These are phyloP conservation scores for Arabidopsis lyrata DNA, from an alignment of 441 rosid genomes.

Conservation along the genomic window DNA sequence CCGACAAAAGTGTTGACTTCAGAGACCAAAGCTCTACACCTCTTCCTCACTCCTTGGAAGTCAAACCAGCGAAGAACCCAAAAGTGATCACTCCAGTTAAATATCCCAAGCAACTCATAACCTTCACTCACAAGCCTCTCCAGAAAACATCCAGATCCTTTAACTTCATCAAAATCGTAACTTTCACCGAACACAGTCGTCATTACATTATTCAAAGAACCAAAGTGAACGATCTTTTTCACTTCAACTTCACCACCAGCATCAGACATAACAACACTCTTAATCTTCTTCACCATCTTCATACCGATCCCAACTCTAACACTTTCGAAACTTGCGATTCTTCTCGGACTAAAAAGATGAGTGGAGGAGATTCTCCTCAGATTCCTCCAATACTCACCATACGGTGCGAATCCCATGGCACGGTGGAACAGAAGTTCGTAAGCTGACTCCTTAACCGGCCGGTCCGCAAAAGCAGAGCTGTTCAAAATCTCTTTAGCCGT, in stretches of 20 bases:
- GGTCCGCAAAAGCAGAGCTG: constrained; percentile 79
- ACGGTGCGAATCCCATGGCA: constrained; percentile 88
- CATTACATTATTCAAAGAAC: constrained; percentile 78
- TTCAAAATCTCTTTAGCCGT: constrained; percentile 70
- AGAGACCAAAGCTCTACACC: constrained; percentile 57
- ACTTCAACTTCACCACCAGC: constrained; percentile 51
- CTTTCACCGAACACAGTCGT: constrained; percentile 70
- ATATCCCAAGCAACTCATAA: constrained; percentile 68
- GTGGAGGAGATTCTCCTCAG: constrained; percentile 74
- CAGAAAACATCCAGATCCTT: constrained; percentile 48
- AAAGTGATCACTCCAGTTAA: constrained; percentile 90
- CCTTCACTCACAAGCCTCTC: constrained; percentile 78
- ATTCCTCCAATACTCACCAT: constrained; percentile 84
- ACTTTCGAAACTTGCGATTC: constrained; percentile 54
- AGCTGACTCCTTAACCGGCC: constrained; percentile 89
- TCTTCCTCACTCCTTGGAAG: constrained; percentile 76
- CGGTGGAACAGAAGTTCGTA: constrained; percentile 80
- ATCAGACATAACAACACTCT: constrained; percentile 29
- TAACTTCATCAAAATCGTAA: constrained; percentile 52
- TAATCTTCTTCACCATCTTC: constrained; percentile 56
- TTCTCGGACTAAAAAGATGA: constrained; percentile 75
- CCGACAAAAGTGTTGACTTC: constrained; percentile 67
- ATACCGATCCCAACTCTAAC: constrained; percentile 55
- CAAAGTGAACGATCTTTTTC: constrained; percentile 64
- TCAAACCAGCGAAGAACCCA: constrained; percentile 69